A percentile compares a stretch with the other conserved stretches of the same genome.
phyloP scores from a whole-genome alignment of 345 rosid species.

The Stellera chamaejasme region DNA sequence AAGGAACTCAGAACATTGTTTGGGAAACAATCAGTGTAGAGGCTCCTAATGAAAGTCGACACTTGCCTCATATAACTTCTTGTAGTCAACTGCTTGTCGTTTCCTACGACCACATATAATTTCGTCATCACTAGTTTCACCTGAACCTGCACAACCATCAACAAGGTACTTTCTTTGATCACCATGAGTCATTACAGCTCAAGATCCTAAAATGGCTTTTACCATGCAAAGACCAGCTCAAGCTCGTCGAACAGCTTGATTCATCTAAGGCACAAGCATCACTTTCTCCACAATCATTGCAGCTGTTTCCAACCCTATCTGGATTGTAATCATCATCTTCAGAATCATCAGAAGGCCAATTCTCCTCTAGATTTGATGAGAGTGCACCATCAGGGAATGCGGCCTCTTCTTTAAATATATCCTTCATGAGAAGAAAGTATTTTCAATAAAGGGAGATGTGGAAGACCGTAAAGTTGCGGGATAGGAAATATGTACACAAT shows the following conservation, averaged over 20 bases:
- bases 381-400: constrained; percentile 42
- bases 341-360: constrained; percentile 99
- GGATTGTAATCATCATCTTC: constrained; percentile 91
- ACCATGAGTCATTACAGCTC: constrained; percentile 23
- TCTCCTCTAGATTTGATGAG: constrained; percentile 50
- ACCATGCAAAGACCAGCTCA: constrained; percentile 76
- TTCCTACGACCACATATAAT: constrained; percentile 63
- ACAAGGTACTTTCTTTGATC: constrained; percentile 22
- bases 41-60: neutral
- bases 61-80: constrained; percentile 79
- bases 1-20: too few species aligned
- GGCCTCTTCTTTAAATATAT: constrained; percentile 76
- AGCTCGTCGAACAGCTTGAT: constrained; percentile 50
- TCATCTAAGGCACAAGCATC: constrained; percentile 38
- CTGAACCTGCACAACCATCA: constrained; percentile 39
- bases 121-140: constrained; percentile 56
- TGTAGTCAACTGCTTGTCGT: constrained; percentile 78
- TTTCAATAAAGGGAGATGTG: neutral
- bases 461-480: neutral
- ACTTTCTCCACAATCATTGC: constrained; percentile 37
- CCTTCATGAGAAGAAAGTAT: constrained; percentile 32
- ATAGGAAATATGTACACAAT: constrained; percentile 1
- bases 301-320: constrained; percentile 40
- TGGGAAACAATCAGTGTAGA: too few species aligned
- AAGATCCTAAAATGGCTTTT: constrained; percentile 41